Conservation (phyloP, 768 basidiomycete genomes). For the Pleurotus ostreatus region DNA sequence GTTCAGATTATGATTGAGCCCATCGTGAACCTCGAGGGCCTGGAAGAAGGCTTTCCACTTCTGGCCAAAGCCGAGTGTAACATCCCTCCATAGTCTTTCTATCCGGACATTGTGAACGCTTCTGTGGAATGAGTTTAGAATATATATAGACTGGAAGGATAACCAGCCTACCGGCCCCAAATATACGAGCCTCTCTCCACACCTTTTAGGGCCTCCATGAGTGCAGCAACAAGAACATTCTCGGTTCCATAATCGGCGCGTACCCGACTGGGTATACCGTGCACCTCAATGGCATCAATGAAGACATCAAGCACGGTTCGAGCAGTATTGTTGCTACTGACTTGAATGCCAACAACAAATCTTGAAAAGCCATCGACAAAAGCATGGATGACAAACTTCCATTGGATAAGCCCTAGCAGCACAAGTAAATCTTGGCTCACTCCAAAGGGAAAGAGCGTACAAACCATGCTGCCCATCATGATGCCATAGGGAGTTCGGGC, state of each 20-base stretch:
- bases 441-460: neutral
- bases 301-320: conserved; percentile 36
- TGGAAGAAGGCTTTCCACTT: conserved; percentile 37
- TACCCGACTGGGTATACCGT: conserved; percentile 29
- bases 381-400: conserved; percentile 33
- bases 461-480: conserved; percentile 33
- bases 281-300: conserved; percentile 11
- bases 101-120: conserved; percentile 37
- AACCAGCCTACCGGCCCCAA: conserved; percentile 26
- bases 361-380: conserved; percentile 40
- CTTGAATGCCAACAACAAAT: conserved; percentile 28
- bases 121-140: conserved; percentile 13
- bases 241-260: conserved; percentile 29
- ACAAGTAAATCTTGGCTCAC: conserved; percentile 20
- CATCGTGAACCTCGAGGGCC: conserved; percentile 24
- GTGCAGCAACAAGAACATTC: conserved; percentile 25
- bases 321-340: conserved; percentile 35
- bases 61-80: conserved; percentile 27
- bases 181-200: conserved; percentile 29
- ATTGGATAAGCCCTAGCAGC: conserved; percentile 27
- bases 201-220: conserved; percentile 23
- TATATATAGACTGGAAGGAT: neutral
- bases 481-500: conserved; percentile 34
- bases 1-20: conserved; percentile 19
- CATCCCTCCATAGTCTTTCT: conserved; percentile 34